These are phyloP conservation scores for Priceomyces melissophilus DNA, from an alignment of 805 yeast genomes.

Conservation along the genomic window DNA sequence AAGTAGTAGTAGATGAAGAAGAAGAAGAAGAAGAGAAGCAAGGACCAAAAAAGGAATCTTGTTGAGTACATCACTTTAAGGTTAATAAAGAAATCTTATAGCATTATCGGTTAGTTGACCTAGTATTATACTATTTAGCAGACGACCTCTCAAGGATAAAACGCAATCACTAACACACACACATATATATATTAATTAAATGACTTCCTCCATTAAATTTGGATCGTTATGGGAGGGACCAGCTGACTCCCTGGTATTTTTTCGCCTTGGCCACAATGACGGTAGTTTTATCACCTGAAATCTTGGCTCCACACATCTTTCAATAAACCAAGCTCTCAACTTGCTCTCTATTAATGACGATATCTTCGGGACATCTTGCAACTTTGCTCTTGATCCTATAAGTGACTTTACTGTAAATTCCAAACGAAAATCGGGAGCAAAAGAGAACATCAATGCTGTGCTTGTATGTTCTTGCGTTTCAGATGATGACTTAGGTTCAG, in stretches of 20 bases:
- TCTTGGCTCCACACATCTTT: slow-evolving; percentile 90
- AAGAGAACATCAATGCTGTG: slow-evolving; percentile 82
- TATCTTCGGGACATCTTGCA: slow-evolving; percentile 91
- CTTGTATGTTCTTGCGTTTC: slow-evolving; percentile 30
- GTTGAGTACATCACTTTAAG: too few species aligned
- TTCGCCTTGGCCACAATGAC: slow-evolving; percentile 71
- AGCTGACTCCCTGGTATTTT: slow-evolving; percentile 34
- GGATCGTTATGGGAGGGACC: slow-evolving; percentile 1
- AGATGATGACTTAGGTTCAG: not conserved
- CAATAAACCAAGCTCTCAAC: slow-evolving; percentile 84
- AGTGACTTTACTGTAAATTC: slow-evolving; percentile 87
- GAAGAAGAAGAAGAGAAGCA: slow-evolving; percentile 2
- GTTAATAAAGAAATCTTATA: too few species aligned
- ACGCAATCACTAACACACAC: too few species aligned
- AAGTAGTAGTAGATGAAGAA: slow-evolving; percentile 2
- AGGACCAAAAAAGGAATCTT: too few species aligned
- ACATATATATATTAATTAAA: too few species aligned
- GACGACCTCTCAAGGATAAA: not conserved
- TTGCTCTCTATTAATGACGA: slow-evolving; percentile 79
- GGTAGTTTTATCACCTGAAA: slow-evolving; percentile 84
- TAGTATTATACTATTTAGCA: too few species aligned
- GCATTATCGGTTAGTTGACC: too few species aligned
- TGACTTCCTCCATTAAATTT: not conserved
- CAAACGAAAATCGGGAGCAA: slow-evolving; percentile 84
- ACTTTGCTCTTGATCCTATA: slow-evolving; percentile 87